Evolutionary conservation across 805 yeast species (phyloP), one percentile per base, ranked within the genome.

Genomic region (Debaryomyces castellii): DNA sequence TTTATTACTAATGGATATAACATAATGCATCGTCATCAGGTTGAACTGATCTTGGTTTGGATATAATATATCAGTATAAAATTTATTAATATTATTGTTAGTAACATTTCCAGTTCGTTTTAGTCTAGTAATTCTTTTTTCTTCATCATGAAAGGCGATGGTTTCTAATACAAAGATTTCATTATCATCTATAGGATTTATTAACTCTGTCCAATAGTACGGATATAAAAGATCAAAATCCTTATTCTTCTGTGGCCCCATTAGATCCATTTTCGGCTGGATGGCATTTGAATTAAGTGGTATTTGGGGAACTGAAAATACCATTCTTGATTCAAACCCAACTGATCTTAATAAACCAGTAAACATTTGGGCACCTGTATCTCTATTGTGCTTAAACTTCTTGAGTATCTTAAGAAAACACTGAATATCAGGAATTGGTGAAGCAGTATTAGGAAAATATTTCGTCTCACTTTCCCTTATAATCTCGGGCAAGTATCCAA

Each of bases 131-230:
- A 64, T 37, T 22, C 62, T 38, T 39, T 60, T 52, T 4, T 52
- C 57, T 44, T 64, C 71, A 21, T 64, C 58, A 37, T 60, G 62
- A 41, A 66, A 67, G 22, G 66, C 53, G 22, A 53, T 50, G 2
- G 64, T 47, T 40, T 67, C 72, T 0, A 67, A n/a, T 1, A 65
- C 44, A 12, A 63, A 41, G 1, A 67, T 23, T 43, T 65, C 66
- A 10, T 46, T 25, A 1, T 49, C 43, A 40, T 66, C 47, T 9
- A 59, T 30, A 1, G 72, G 71, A 47, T 66, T 65, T 12, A 67
- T 49, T 3, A 66, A 44, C 44, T 67, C 72, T 6, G 69, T 64
- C 72, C 72, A 67, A 44, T 49, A 67, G 47, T 67, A 67, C 1
- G 72, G 72, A 43, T 62, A 66, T 6, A 67, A 45, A 9, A 67